A percentile compares a stretch with the other conserved stretches of the same genome.
phyloP scores from a whole-genome alignment of 1,284 basidiomycete genomes.

The Coriolopsis trogii region DNA sequence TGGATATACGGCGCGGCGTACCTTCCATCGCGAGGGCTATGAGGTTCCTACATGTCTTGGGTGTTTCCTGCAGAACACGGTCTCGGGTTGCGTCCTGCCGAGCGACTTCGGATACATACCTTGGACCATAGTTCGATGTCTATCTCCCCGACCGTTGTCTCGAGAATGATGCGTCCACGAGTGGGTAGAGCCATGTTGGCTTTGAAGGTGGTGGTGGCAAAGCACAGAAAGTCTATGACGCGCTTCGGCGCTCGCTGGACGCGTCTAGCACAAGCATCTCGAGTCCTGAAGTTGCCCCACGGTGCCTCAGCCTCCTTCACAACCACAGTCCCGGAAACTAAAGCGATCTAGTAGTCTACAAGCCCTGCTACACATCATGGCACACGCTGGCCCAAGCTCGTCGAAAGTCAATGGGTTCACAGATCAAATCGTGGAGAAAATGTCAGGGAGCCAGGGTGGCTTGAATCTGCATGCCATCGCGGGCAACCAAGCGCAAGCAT shows the following conservation, averaged over 20 bases:
- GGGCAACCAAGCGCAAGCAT: neutral
- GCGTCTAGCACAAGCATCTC: neutral
- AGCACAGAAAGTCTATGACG: slow-evolving; percentile 3
- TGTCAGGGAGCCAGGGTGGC: slow-evolving; percentile 21
- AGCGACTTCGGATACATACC: slow-evolving; percentile 39
- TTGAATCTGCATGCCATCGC: slow-evolving; percentile 23
- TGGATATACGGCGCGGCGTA: slow-evolving; percentile 40
- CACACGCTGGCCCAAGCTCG: neutral
- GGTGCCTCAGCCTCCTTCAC: too few species aligned
- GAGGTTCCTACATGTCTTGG: slow-evolving; percentile 93
- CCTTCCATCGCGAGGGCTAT: slow-evolving; percentile 90
- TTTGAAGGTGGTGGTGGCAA: neutral
- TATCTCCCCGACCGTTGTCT: slow-evolving; percentile 90
- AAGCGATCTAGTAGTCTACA: neutral
- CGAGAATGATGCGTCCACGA: slow-evolving; percentile 83
- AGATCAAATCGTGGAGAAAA: slow-evolving; percentile 12
- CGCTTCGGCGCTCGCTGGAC: neutral
- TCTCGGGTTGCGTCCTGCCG: neutral
- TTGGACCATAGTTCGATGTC: slow-evolving; percentile 96
- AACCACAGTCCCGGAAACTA: too few species aligned
- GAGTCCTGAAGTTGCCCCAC: too few species aligned
- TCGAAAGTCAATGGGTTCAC: slow-evolving; percentile 27
- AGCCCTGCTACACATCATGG: neutral
- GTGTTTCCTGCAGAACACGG: slow-evolving; percentile 69
- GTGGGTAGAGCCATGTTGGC: slow-evolving; percentile 75